These are phyloP conservation scores for Aspergillus sp. DNA, from an alignment of 2,329 filamentous ascomycete genomes.

Conservation along the genomic window DNA sequence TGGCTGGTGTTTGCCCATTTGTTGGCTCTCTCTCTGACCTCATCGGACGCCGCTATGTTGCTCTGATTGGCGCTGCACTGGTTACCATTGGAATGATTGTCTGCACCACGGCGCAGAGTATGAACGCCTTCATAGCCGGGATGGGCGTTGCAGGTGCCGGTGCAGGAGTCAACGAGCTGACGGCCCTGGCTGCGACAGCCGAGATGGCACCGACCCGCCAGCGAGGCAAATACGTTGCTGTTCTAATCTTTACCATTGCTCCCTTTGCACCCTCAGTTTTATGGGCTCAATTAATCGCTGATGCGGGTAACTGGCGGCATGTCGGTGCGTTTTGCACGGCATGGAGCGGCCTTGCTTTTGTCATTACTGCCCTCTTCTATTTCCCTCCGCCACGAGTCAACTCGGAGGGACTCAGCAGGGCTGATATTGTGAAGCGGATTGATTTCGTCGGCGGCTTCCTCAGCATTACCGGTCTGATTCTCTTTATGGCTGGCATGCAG, in stretches of 20 bases:
- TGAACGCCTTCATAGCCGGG: conserved; percentile 66
- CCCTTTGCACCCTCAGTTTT: conserved; percentile 67
- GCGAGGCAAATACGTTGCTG: conserved; percentile 66
- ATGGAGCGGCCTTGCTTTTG: conserved; percentile 48
- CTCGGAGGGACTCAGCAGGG: conserved; percentile 41
- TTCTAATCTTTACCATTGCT: conserved; percentile 64
- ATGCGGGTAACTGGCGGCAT: conserved; percentile 51
- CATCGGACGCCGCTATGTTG: conserved; percentile 65
- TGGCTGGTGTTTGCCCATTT: conserved; percentile 64
- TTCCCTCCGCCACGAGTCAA: conserved; percentile 52
- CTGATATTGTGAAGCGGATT: conserved; percentile 50
- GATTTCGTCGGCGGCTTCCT: conserved; percentile 57
- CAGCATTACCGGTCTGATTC: conserved; percentile 52
- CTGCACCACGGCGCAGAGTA: conserved; percentile 59
- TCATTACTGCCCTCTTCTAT: conserved; percentile 50
- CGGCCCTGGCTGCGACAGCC: conserved; percentile 68
- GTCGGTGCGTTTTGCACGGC: conserved; percentile 48
- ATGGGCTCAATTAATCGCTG: conserved; percentile 62
- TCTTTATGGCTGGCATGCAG: conserved; percentile 56
- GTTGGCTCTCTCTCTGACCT: conserved; percentile 70
- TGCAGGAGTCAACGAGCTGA: conserved; percentile 70
- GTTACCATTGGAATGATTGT: conserved; percentile 65
- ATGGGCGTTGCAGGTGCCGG: conserved; percentile 67
- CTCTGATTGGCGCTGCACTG: conserved; percentile 57
- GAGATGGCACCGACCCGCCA: conserved; percentile 70